These are phyloP conservation scores for Candida argentea DNA, from an alignment of 805 yeast genomes.

Conservation along the genomic window DNA sequence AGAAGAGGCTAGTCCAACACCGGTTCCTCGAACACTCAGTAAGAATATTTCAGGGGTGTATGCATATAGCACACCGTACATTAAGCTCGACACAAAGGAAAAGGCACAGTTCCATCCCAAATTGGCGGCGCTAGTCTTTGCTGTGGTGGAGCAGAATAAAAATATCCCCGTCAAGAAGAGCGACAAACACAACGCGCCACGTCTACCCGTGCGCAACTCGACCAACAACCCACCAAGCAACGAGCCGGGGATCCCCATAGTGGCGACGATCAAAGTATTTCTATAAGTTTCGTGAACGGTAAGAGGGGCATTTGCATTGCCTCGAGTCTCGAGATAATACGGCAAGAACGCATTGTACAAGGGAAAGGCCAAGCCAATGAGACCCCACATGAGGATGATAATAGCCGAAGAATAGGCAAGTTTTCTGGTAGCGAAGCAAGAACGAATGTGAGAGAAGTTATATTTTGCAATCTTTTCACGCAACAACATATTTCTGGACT, in stretches of 20 bases:
- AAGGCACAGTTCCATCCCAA: constrained; percentile 40
- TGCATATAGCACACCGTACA: constrained; percentile 53
- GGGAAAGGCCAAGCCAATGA: constrained; percentile 51
- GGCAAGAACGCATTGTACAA: constrained; percentile 47
- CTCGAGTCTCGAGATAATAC: constrained; percentile 37
- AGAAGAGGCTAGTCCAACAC: constrained; percentile 50
- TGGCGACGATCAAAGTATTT: constrained; percentile 21
- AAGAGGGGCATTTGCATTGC: constrained; percentile 17
- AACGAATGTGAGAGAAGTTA: constrained; percentile 27
- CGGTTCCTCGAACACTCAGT: constrained; percentile 40
- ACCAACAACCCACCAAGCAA: constrained; percentile 22
- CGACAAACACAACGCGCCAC: constrained; percentile 46
- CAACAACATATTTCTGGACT: constrained; percentile 9
- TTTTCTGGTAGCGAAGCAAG: constrained; percentile 36
- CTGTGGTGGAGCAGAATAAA: constrained; percentile 54
- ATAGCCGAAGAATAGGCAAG: constrained; percentile 36
- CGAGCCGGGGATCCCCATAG: constrained; percentile 24
- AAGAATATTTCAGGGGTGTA: constrained; percentile 60
- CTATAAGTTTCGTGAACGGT: constrained; percentile 23
- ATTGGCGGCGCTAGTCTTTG: constrained; percentile 37
- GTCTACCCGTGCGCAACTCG: constrained; percentile 37
- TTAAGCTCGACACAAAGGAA: constrained; percentile 39
- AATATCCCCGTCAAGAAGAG: constrained; percentile 46
- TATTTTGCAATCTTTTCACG: constrained; percentile 18
- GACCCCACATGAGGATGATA: constrained; percentile 40